phyloP scores from a whole-genome alignment of 805 yeast species.

The Brettanomyces naardenensis region DNA sequence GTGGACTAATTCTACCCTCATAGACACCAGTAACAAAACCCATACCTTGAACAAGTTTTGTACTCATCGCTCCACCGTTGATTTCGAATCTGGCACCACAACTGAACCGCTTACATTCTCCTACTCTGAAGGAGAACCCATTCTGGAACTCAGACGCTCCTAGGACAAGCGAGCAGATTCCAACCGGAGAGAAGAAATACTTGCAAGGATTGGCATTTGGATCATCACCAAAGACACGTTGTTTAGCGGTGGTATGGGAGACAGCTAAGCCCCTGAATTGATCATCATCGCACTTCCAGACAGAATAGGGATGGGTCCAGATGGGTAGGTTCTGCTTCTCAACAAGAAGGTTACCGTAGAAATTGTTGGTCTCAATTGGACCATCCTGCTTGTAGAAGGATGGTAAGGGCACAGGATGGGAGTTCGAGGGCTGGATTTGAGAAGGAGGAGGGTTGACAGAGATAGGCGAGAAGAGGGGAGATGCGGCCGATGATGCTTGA shows the following conservation, averaged over 20 bases:
- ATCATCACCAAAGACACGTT: conserved; percentile 66
- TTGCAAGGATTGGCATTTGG: conserved; percentile 32
- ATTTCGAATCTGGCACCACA: conserved; percentile 26
- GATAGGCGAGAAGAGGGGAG: conserved; percentile 11
- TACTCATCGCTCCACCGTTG: conserved; percentile 22
- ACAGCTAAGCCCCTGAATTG: conserved; percentile 53
- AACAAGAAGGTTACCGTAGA: conserved; percentile 64
- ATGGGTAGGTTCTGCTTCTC: conserved; percentile 60
- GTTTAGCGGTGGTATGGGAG: conserved; percentile 50
- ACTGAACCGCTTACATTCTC: conserved; percentile 26
- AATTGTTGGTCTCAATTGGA: conserved; percentile 64
- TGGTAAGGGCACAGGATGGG: conserved; percentile 61
- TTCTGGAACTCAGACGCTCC: conserved; percentile 35
- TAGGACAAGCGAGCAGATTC: conserved; percentile 52
- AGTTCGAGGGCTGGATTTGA: conserved; percentile 38
- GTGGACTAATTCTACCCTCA: conserved; percentile 45
- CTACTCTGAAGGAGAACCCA: conserved; percentile 18
- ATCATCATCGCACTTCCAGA: conserved; percentile 47
- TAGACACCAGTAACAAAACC: conserved; percentile 67
- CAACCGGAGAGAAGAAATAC: conserved; percentile 63
- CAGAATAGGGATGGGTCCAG: conserved; percentile 78
- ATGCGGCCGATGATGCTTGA: neutral
- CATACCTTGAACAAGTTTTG: conserved; percentile 71
- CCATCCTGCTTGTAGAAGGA: conserved; percentile 39
- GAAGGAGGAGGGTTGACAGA: conserved; percentile 14